Percentiles rank a stretch among this genome's conserved stretches.
These are phyloP conservation scores for Geotrichum candidum DNA, from an alignment of 1,139 yeast genomes.

Conservation along the genomic window DNA sequence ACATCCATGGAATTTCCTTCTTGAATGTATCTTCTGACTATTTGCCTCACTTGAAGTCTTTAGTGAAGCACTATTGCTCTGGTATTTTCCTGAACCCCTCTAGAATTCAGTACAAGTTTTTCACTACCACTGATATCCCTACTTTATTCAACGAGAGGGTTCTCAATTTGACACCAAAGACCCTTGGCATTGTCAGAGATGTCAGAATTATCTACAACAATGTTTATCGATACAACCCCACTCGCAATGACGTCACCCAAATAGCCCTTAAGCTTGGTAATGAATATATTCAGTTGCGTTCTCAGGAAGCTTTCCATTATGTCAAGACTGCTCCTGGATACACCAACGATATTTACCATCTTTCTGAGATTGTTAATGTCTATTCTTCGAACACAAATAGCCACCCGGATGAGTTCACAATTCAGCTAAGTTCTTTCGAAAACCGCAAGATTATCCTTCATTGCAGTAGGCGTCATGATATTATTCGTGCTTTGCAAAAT, in stretches of 20 bases:
- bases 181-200: slow-evolving; percentile 25
- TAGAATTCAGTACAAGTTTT: slow-evolving; percentile 25
- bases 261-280: slow-evolving; percentile 66
- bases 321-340: slow-evolving; percentile 31
- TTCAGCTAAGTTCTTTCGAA: slow-evolving; percentile 36
- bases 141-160: slow-evolving; percentile 23
- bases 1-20: slow-evolving; percentile 53
- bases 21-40: slow-evolving; percentile 54
- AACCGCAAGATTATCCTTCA: slow-evolving; percentile 20
- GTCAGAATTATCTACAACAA: slow-evolving; percentile 23
- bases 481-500: slow-evolving; percentile 27
- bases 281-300: slow-evolving; percentile 54
- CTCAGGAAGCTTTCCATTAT: slow-evolving; percentile 48
- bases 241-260: slow-evolving; percentile 11
- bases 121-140: slow-evolving; percentile 25
- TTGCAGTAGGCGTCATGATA: slow-evolving; percentile 23
- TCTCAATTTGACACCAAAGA: slow-evolving; percentile 25
- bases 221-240: slow-evolving; percentile 16
- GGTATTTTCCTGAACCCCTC: slow-evolving; percentile 27
- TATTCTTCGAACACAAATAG: slow-evolving; percentile 40
- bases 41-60: slow-evolving; percentile 34
- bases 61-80: slow-evolving; percentile 23
- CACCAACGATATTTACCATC: slow-evolving; percentile 25
- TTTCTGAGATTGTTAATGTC: slow-evolving; percentile 45
- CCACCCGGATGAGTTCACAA: slow-evolving; percentile 51